Evolutionary conservation across 2,329 filamentous ascomycete species (phyloP).

Genomic region (Calonectria ilicicola): DNA sequence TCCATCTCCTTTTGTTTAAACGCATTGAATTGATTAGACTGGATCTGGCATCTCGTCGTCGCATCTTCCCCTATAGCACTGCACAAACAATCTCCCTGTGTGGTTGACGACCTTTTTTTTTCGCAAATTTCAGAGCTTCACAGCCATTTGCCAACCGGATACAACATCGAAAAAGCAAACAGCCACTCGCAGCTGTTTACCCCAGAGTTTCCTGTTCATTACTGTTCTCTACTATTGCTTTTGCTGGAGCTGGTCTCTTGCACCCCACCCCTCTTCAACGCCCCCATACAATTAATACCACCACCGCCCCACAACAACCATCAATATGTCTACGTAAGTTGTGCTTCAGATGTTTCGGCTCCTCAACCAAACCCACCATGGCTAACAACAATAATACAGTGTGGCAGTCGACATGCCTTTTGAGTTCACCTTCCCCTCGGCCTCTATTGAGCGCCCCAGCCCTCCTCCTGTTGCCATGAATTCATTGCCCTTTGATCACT

Average conservation of each 20-base stretch:
- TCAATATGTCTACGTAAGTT: slow-evolving; percentile 52
- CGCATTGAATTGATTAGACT: slow-evolving; percentile 18
- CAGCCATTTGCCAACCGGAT: neutral
- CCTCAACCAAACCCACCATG: slow-evolving; percentile 14
- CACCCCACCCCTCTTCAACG: slow-evolving; percentile 22
- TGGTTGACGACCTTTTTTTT: slow-evolving; percentile 1
- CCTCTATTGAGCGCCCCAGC: slow-evolving; percentile 46
- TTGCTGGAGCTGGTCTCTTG: slow-evolving; percentile 40
- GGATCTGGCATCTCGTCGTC: slow-evolving; percentile 38
- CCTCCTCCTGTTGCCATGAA: slow-evolving; percentile 44
- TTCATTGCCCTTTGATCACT: slow-evolving; percentile 66
- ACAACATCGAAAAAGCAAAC: neutral
- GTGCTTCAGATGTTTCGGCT: neutral
- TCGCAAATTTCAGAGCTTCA: slow-evolving; percentile 3
- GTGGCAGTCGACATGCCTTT: slow-evolving; percentile 73
- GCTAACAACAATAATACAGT: slow-evolving; percentile 54
- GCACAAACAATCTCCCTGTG: neutral
- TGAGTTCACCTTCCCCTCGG: slow-evolving; percentile 67
- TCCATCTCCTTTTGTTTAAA: slow-evolving; percentile 9
- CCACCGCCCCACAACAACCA: slow-evolving; percentile 8
- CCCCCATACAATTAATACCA: slow-evolving; percentile 28
- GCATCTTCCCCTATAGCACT: neutral
- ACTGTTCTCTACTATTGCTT: slow-evolving; percentile 25
- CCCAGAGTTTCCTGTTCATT: slow-evolving; percentile 10
- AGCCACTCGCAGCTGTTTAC: slow-evolving; percentile 8